A percentile compares a stretch with the other conserved stretches of the same genome.
Evolutionary conservation across 139 green algal genomes (phyloP).

Genomic region (Asterochloris erici): DNA sequence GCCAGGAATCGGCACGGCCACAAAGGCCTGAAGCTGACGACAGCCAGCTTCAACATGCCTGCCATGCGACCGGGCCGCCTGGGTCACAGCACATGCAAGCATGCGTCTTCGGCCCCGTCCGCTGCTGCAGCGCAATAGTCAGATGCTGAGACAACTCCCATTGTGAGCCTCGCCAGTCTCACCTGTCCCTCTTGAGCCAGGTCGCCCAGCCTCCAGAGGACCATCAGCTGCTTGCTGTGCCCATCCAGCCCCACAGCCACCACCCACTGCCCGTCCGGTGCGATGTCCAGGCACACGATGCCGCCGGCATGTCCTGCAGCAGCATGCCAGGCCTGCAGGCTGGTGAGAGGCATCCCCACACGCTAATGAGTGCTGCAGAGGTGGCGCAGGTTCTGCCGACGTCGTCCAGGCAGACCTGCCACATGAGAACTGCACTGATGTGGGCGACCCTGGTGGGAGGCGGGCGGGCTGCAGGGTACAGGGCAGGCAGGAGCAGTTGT

Average conservation of each 20-base stretch:
- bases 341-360: not conserved
- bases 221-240: constrained; percentile 58
- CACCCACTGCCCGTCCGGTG: constrained; percentile 55
- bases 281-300: constrained; percentile 65
- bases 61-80: not conserved
- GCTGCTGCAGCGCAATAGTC: not conserved
- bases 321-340: not conserved
- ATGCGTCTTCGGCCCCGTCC: not conserved
- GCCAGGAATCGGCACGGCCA: not conserved
- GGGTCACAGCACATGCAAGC: not conserved
- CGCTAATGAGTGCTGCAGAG: not conserved
- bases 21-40: not conserved
- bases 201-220: constrained; percentile 66
- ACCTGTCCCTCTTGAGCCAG: constrained; percentile 26
- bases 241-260: constrained; percentile 62
- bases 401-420: not conserved
- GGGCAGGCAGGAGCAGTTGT: not conserved
- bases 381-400: not conserved
- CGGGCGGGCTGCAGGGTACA: not conserved
- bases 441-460: not conserved
- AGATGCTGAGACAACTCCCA: not conserved
- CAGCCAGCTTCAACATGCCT: not conserved
- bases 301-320: constrained; percentile 53
- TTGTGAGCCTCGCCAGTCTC: not conserved
- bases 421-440: not conserved